phyloP scores from a whole-genome alignment of 1,139 yeast genomes.

The Nakaseomyces sp. region DNA sequence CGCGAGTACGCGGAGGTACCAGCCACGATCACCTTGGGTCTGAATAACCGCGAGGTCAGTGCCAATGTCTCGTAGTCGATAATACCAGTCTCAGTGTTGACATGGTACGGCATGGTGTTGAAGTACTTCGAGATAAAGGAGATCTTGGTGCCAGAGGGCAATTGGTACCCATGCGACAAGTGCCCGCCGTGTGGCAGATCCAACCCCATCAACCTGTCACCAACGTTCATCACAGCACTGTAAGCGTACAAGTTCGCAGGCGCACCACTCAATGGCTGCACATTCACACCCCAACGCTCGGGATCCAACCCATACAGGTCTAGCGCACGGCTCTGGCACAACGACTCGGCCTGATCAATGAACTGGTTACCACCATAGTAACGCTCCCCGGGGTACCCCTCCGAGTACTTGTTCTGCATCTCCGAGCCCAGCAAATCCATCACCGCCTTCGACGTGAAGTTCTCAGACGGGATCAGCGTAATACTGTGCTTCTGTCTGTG shows the following conservation, averaged over 20 bases:
- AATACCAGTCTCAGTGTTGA: conserved; percentile 74
- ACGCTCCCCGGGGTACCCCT: conserved; percentile 96
- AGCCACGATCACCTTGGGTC: conserved; percentile 92
- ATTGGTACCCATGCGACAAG: conserved; percentile 92
- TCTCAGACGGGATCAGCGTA: conserved; percentile 89
- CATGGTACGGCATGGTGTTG: conserved; percentile 94
- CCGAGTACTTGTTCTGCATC: conserved; percentile 97
- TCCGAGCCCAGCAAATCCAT: conserved; percentile 91
- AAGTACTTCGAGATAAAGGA: conserved; percentile 87
- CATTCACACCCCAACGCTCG: conserved; percentile 90
- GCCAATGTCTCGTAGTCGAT: conserved; percentile 88
- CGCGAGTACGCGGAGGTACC: conserved; percentile 97
- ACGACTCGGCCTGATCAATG: conserved; percentile 80
- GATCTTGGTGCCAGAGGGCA: conserved; percentile 68
- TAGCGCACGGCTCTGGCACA: conserved; percentile 88
- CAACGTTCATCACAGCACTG: conserved; percentile 83
- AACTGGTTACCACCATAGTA: conserved; percentile 95
- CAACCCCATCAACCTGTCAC: conserved; percentile 92
- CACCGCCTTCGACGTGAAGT: conserved; percentile 89
- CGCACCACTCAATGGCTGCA: conserved; percentile 88
- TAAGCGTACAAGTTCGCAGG: conserved; percentile 94
- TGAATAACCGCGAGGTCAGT: conserved; percentile 72
- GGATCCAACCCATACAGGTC: conserved; percentile 73
- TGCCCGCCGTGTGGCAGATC: conserved; percentile 98
- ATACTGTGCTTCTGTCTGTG: conserved; percentile 82